Base-by-base conservation (phyloP, 306 rosid species). In the Dryas drummondii region DNA sequence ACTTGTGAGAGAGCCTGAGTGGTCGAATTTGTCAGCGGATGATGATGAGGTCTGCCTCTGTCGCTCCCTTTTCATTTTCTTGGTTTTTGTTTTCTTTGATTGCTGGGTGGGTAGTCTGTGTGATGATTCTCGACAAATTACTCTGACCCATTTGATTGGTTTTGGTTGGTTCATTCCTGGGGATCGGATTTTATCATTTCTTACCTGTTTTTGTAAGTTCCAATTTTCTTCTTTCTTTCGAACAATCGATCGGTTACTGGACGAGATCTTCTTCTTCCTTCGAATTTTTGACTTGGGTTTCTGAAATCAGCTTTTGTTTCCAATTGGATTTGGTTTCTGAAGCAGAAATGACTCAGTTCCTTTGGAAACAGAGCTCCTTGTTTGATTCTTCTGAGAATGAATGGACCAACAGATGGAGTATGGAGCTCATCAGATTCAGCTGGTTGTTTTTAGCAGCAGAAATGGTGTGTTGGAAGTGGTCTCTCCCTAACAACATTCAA, bases 21-120 rank as follows among this genome's bases (percentile, higher is more conserved):
- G 41, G 6, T 55, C 26, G 41, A 26, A 9, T 27, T 47, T 5
- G 9, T 15, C 72, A 42, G 45, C 47, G 60, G 66, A 77, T 48
- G 73, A 68, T 73, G 78, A 79, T 79, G 82, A 79, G 82, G 82
- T 79, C 82, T 67, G 82, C 73, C 74, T 76, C 69, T 42, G 58
- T 26, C 27, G 49, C 74, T 56, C 63, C 53, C 53, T 37, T 58
- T 77, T 68, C 69, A 14, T 60, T 50, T 70, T 60, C 17, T 49
- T 68, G 50, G 44, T 48, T 68, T 68, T 68, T 68, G 49, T 56
- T 68, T 68, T 59, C 45, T 58, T 57, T 59, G 53, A 22, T 53
- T 53, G n/a, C 37, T 32, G 37, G 37, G 2, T 32, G 2, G 37
- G 37, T 32, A 32, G 37, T 32, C 37, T 32, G 42, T 58, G 42